Evolutionary conservation across 345 rosid genomes (phyloP).

Genomic region (Gossypium raimondii): DNA sequence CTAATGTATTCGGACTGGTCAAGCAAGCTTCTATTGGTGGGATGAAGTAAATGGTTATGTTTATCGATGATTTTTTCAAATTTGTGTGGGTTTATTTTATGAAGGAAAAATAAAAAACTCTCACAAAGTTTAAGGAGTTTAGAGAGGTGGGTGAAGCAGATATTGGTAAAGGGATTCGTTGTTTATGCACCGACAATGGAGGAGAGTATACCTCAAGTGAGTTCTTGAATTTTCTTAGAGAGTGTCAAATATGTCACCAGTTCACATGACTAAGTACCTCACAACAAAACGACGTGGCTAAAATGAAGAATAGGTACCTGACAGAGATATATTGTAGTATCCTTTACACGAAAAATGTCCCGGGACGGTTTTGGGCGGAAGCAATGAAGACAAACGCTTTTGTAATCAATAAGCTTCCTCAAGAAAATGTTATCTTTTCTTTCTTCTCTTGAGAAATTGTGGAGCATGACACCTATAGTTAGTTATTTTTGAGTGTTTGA

Average conservation of each 20-base stretch:
- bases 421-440: no score
- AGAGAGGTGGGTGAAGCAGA: neutral
- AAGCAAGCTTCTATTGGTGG: neutral
- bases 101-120: neutral
- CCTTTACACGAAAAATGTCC: no score
- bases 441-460: no score
- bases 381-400: no score
- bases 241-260: neutral
- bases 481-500: no score
- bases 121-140: neutral
- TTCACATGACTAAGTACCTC: no score
- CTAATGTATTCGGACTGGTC: neutral
- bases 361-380: neutral
- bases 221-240: no score
- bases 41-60: neutral
- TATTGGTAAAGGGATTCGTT: neutral
- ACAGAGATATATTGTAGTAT: no score
- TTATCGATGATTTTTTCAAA: neutral
- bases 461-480: neutral
- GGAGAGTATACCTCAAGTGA: neutral
- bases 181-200: neutral
- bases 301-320: neutral
- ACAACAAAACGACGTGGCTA: neutral
- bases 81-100: neutral
- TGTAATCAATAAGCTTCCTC: neutral